Base-by-base conservation (phyloP, 1,284 basidiomycete genomes). In the Tremellales sp. region DNA sequence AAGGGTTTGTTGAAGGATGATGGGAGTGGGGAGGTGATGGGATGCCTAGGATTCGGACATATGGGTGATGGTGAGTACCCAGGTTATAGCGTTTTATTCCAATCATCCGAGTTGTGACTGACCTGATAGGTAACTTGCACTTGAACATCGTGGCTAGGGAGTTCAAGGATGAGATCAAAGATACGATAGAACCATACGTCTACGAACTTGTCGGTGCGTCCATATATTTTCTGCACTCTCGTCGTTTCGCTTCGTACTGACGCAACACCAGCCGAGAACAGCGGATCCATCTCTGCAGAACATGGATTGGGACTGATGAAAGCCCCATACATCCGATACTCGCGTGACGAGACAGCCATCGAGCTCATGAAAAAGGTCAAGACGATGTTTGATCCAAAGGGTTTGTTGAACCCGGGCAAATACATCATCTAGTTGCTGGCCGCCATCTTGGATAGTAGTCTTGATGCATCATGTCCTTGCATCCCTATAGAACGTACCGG, bases 281-380 rank as follows among this genome's bases (percentile, higher is more conserved):
- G 82, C 42, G 96, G 96, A 1, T 97, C 93, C 0, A 84, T 98
- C 58, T 96, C 91, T 8, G 96, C 96, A 2, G 94, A 98, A 69
- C 94, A 98, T 72, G 94, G 96, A 2, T 83, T 98, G 1, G 72
- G 62, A 4, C 78, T 85, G 0, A 91, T 91, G 87, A 97, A 97
- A 76, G 86, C 87, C 0, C 83, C 87, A 54, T 89, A 89, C 35
- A 81, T 97, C 25, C 82, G 82, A 26, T 97, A 96, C 73, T 88
- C 88, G 4, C 94, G 97, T 76, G 81, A 79, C 53, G 76, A 79
- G 8, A 79, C 82, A 23, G 87, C 85, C 59, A 85, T 96, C 63
- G 84, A 82, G 47, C 78, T 84, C 76, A 97, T 97, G 93, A 86
- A 82, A 74, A 83, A 80, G 70, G 83, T 97, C 67, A 96, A 96